phyloP scores from a whole-genome alignment of 2,329 filamentous ascomycete species.

The Rutstroemia sp. region DNA sequence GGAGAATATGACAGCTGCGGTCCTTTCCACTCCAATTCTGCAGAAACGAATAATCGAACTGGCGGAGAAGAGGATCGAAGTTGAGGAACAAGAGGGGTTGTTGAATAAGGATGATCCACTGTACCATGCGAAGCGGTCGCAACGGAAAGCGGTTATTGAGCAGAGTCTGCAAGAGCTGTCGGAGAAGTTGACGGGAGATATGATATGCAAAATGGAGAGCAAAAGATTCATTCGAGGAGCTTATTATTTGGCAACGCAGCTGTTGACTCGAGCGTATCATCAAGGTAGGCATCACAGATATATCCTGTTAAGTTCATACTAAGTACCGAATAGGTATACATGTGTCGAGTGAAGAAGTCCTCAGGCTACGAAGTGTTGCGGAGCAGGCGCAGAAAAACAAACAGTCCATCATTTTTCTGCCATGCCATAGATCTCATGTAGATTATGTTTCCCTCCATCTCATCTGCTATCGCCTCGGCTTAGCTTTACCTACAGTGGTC shows the following conservation, averaged over 20 bases:
- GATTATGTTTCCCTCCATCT: constrained; percentile 94
- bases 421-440: constrained; percentile 89
- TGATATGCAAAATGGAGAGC: constrained; percentile 99
- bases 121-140: constrained; percentile 44
- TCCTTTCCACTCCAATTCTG: constrained; percentile 70
- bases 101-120: constrained; percentile 50
- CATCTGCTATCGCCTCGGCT: constrained; percentile 87
- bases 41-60: constrained; percentile 68
- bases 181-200: constrained; percentile 80
- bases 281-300: constrained; percentile 50
- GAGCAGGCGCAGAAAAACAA: constrained; percentile 77
- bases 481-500: constrained; percentile 84
- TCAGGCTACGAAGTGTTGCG: constrained; percentile 74
- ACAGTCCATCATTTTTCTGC: constrained; percentile 92
- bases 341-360: constrained; percentile 87
- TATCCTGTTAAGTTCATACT: neutral
- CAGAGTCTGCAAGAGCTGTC: constrained; percentile 70
- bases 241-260: constrained; percentile 82
- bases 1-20: constrained; percentile 76
- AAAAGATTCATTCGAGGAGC: constrained; percentile 86
- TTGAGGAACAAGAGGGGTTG: constrained; percentile 71
- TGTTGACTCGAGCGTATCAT: constrained; percentile 88
- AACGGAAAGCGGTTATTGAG: constrained; percentile 59
- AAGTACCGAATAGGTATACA: constrained; percentile 55
- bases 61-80: constrained; percentile 63